Evolutionary conservation across 208 protist species (phyloP).

Genomic region (Wallacemonas sp.): DNA sequence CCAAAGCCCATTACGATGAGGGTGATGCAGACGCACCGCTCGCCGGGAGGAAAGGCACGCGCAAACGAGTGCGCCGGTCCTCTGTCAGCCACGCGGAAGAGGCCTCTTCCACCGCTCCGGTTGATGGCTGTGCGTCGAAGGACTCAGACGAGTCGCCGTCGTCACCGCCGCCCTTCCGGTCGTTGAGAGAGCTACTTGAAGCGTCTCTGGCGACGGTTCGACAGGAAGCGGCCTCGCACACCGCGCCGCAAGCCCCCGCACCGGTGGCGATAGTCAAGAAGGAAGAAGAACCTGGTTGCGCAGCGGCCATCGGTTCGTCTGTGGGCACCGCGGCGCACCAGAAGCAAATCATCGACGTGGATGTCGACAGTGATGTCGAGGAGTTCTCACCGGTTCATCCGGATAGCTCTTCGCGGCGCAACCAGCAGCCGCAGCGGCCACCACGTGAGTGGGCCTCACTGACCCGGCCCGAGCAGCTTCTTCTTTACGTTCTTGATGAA

Average conservation of each 20-base stretch:
- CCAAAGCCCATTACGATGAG: constrained; percentile 1
- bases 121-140: too few relatives aligned
- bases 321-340: background rate
- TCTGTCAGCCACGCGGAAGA: too few relatives aligned
- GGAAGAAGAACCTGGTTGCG: background rate
- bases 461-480: constrained; percentile 20
- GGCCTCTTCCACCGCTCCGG: too few relatives aligned
- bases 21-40: background rate
- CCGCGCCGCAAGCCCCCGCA: too few relatives aligned
- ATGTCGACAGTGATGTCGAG: background rate
- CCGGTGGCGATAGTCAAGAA: background rate
- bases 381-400: too few relatives aligned
- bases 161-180: too few relatives aligned
- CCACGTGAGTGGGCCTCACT: constrained; percentile 7
- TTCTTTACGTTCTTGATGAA: constrained; percentile 75
- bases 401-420: background rate
- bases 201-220: too few relatives aligned
- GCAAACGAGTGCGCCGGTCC: background rate
- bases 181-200: too few relatives aligned
- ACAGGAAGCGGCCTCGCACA: too few relatives aligned
- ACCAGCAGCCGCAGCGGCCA: background rate
- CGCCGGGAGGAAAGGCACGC: background rate
- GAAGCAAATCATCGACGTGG: constrained; percentile 6
- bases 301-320: background rate
- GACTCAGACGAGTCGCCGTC: too few relatives aligned